phyloP scores from a whole-genome alignment of 1,139 yeast species.

The Sporopachydermia cereana region DNA sequence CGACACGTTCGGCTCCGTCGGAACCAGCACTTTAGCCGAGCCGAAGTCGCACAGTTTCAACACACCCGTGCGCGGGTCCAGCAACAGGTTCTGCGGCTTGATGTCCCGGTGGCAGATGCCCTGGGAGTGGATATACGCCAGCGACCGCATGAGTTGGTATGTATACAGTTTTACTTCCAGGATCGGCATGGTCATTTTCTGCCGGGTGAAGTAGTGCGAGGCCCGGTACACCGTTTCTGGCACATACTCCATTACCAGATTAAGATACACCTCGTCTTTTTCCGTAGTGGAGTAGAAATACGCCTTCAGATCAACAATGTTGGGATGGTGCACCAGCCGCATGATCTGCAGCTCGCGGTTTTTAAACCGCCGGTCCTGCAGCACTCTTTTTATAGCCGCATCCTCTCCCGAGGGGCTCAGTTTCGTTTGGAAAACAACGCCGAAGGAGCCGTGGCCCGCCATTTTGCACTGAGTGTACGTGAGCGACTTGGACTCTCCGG shows the following conservation, averaged over 20 bases:
- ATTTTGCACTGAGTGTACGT: constrained; percentile 68
- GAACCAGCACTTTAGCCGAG: constrained; percentile 88
- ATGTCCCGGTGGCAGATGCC: constrained; percentile 97
- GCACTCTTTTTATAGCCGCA: constrained; percentile 89
- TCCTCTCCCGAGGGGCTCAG: constrained; percentile 61
- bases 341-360: constrained; percentile 93
- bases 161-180: constrained; percentile 84
- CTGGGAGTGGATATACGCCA: constrained; percentile 80
- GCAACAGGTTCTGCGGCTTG: constrained; percentile 87
- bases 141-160: constrained; percentile 82
- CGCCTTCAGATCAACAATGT: constrained; percentile 80
- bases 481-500: constrained; percentile 49
- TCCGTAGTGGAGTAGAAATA: constrained; percentile 80
- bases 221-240: constrained; percentile 94
- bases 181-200: constrained; percentile 71
- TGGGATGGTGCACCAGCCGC: constrained; percentile 79
- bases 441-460: constrained; percentile 97
- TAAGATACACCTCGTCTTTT: constrained; percentile 70
- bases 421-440: constrained; percentile 85
- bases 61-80: constrained; percentile 75
- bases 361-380: constrained; percentile 91
- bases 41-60: constrained; percentile 95
- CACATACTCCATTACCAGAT: constrained; percentile 79
- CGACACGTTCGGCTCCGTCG: constrained; percentile 87
- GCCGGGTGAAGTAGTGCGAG: constrained; percentile 68